These are phyloP conservation scores for Rhodomyrtus tomentosa DNA, from an alignment of 345 rosid species.

Conservation along the genomic window DNA sequence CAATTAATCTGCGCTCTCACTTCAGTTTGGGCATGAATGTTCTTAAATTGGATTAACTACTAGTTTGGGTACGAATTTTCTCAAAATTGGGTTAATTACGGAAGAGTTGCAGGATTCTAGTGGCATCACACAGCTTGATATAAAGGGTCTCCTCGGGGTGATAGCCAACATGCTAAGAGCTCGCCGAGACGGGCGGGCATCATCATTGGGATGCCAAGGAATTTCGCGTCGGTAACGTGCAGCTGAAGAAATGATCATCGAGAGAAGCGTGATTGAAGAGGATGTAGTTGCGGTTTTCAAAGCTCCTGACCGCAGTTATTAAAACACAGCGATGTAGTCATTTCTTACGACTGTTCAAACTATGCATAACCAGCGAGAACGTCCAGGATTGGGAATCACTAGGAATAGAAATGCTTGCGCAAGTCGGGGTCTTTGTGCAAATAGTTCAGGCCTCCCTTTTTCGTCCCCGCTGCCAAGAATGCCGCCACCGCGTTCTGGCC, in stretches of 20 bases:
- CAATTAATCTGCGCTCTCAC: no score
- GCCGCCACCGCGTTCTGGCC: no score
- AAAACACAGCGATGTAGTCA: background rate
- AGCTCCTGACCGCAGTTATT: background rate
- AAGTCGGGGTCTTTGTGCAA: conserved; percentile 39
- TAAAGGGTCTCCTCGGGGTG: background rate
- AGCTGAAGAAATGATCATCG: background rate
- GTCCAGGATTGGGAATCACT: background rate
- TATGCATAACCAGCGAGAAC: background rate
- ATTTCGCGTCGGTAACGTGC: background rate
- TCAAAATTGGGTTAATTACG: no score
- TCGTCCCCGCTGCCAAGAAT: no score
- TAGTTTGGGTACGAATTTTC: no score
- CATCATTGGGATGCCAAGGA: background rate
- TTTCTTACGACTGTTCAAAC: background rate
- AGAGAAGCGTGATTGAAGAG: background rate
- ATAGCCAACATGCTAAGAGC: background rate
- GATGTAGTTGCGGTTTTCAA: background rate
- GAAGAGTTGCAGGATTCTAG: no score
- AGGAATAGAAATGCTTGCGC: background rate
- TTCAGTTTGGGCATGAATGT: no score
- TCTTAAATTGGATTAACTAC: no score
- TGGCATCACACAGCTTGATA: background rate
- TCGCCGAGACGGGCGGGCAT: background rate
- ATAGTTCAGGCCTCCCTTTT: conserved; percentile 18